A percentile compares a stretch with the other conserved stretches of the same genome.
Conservation (phyloP, 1,284 basidiomycete genomes). For the Trichosporon sp. region DNA sequence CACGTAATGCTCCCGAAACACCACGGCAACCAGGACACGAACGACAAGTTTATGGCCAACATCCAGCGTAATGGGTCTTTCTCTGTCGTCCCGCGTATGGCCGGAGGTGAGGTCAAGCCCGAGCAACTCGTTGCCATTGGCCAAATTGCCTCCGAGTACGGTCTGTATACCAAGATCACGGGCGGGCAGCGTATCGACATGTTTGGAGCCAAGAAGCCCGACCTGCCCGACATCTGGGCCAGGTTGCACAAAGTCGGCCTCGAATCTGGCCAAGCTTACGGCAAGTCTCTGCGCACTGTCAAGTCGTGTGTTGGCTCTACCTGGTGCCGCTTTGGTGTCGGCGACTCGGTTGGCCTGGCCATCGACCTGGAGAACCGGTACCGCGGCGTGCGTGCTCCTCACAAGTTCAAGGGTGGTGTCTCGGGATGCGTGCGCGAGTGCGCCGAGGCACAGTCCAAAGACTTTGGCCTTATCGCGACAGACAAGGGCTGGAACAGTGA, state of each 20-base stretch:
- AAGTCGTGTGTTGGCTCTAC: constrained; percentile 65
- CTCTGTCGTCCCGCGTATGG: no score
- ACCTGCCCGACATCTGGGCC: no score
- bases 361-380: constrained; percentile 74
- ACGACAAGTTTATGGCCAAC: constrained; percentile 67
- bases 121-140: no score
- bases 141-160: no score
- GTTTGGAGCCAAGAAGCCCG: no score
- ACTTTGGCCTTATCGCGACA: constrained; percentile 77
- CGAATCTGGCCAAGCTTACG: constrained; percentile 68
- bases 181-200: no score
- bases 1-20: constrained; percentile 68
- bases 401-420: constrained; percentile 63
- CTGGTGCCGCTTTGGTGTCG: constrained; percentile 76
- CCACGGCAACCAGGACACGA: constrained; percentile 64
- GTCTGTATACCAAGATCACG: no score
- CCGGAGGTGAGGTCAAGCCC: no score
- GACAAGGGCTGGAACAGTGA: constrained; percentile 73
- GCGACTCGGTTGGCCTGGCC: constrained; percentile 74
- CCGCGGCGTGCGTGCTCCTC: constrained; percentile 62
- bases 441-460: constrained; percentile 73
- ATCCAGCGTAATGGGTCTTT: constrained; percentile 68
- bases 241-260: no score
- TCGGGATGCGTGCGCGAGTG: constrained; percentile 74
- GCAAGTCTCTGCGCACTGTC: constrained; percentile 64